Conservation (phyloP, 2,329 filamentous ascomycete species). For the Xylariaceae sp. region DNA sequence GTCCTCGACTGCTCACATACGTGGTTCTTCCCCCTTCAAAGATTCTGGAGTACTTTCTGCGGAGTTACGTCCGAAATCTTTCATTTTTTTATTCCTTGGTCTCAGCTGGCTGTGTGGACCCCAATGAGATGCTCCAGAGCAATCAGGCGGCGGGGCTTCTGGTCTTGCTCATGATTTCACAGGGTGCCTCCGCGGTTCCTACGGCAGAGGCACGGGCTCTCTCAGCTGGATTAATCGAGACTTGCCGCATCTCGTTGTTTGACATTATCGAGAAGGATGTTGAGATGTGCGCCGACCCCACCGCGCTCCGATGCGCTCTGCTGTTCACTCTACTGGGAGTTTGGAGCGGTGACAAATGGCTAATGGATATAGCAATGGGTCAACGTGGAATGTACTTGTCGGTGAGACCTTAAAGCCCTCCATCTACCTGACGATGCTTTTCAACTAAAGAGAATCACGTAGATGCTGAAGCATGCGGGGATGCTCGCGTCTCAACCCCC, state of each 20-base stretch:
- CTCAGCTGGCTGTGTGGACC: slow-evolving; percentile 61
- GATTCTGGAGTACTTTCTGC: slow-evolving; percentile 68
- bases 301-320: slow-evolving; percentile 65
- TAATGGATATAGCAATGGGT: slow-evolving; percentile 77
- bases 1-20: slow-evolving; percentile 60
- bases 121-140: slow-evolving; percentile 68
- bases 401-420: slow-evolving; percentile 40
- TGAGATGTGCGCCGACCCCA: slow-evolving; percentile 66
- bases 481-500: slow-evolving; percentile 59
- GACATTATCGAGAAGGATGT: slow-evolving; percentile 74
- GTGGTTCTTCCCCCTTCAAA: slow-evolving; percentile 67
- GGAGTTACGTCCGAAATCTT: slow-evolving; percentile 67
- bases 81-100: slow-evolving; percentile 68
- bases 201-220: slow-evolving; percentile 67
- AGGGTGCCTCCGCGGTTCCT: slow-evolving; percentile 68
- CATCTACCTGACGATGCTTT: background rate
- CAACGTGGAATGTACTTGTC: slow-evolving; percentile 74
- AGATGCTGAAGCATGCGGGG: slow-evolving; percentile 72
- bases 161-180: slow-evolving; percentile 72
- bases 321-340: slow-evolving; percentile 70
- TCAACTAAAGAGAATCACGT: slow-evolving; percentile 6
- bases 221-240: slow-evolving; percentile 68
- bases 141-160: slow-evolving; percentile 68
- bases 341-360: slow-evolving; percentile 77
- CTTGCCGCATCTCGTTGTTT: slow-evolving; percentile 71